Evolutionary conservation across 768 basidiomycete genomes (phyloP).

Genomic region (Russula vinacea): DNA sequence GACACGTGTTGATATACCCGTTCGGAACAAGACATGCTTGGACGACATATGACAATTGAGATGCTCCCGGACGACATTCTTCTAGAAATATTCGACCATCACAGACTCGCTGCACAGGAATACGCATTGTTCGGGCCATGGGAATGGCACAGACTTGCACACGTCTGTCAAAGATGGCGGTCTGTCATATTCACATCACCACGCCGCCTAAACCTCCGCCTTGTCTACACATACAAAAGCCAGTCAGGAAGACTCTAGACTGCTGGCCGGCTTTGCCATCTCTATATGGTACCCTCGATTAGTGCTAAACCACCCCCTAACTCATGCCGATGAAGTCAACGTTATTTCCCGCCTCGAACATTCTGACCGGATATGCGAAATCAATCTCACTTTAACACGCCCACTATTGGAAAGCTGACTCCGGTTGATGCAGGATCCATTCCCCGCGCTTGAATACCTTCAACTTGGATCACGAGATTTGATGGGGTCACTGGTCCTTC

Average conservation of each 20-base stretch:
- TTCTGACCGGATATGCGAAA: constrained; percentile 20
- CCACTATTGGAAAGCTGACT: constrained; percentile 7
- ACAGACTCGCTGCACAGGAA: constrained; percentile 4
- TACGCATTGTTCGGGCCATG: constrained; percentile 15
- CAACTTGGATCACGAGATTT: constrained; percentile 10
- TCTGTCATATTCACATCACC: constrained; percentile 18
- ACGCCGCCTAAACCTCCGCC: constrained; percentile 16
- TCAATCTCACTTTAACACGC: constrained; percentile 23
- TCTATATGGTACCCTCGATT: constrained; percentile 22
- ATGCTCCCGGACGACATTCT: constrained; percentile 23
- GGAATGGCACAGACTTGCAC: constrained; percentile 25
- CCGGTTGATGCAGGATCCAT: constrained; percentile 6
- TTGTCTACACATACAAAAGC: constrained; percentile 24
- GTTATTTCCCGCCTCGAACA: constrained; percentile 7
- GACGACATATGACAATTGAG: neutral
- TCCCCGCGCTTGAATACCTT: constrained; percentile 8
- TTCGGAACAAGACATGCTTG: neutral
- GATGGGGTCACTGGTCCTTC: constrained; percentile 13
- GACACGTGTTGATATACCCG: constrained; percentile 1
- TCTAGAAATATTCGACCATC: constrained; percentile 22
- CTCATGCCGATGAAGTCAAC: constrained; percentile 13
- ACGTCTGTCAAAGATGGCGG: constrained; percentile 23
- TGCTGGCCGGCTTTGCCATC: constrained; percentile 18
- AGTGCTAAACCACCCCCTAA: constrained; percentile 2
- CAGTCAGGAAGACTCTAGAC: constrained; percentile 13